Evolutionary conservation across 495 filamentous ascomycete genomes (phyloP), one percentile per base, ranked within the genome.

Genomic region (Lophium mytilinum): DNA sequence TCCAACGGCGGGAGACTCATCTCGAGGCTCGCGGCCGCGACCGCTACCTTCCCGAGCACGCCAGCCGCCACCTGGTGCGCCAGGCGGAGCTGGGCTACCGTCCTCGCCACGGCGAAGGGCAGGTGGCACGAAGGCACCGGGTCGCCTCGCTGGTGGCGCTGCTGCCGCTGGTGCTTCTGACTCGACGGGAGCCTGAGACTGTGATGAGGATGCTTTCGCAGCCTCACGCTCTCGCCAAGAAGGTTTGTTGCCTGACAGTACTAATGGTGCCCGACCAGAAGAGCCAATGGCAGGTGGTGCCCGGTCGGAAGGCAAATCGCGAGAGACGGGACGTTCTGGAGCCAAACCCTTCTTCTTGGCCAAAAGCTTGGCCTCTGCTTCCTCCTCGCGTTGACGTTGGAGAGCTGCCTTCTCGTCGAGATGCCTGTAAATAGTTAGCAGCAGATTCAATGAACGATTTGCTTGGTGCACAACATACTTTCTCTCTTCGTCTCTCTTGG

Each of bases 201-300:
- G 45, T 40, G 57, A 50, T 9, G 35, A 52, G 36, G 65, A 60
- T 18, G 50, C 70, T 71, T 80, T 89, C 60, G 82, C 82, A 45
- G 86, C 87, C 71, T 88, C 75, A 43, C 88, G 81, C n/a, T 96
- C 90, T 72, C 90, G 85, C 90, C 90, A 96, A 65, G 77, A 82
- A 36, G 81, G 73, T 70, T 83, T 83, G 66, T 33, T 35, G 19
- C 56, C 60, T 51, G 79, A 76, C 54, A 95, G 76, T 55, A 77
- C 75, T 68, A 94, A 78, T 58, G 81, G 83, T 18, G 89, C 88
- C 50, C 86, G 81, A 18, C 77, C 80, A 36, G 58, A 70, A 57
- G 79, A 78, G 24, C 24, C 24, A 42, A 81, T 78, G 45, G 76
- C 71, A 35, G 77, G 77, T 35, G 61, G 52, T 43, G 63, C 21